These are phyloP conservation scores for Inga oerstediana DNA, from an alignment of 306 rosid species.

Conservation along the genomic window DNA sequence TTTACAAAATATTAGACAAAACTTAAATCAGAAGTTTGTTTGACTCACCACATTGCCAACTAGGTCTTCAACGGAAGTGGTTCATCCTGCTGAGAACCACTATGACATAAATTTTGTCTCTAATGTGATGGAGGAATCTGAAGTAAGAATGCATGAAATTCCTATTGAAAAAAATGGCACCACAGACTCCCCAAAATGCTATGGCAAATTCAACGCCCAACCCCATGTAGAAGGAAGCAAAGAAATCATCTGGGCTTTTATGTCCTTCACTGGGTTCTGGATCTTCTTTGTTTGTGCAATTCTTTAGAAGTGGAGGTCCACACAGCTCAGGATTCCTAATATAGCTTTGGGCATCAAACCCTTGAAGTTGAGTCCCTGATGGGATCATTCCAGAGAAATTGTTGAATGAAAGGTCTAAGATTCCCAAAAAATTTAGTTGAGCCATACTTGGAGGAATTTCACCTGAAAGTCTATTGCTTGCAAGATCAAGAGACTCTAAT, in stretches of 20 bases:
- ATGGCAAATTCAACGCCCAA: neutral
- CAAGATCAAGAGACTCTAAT: too few relatives aligned
- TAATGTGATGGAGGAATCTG: neutral
- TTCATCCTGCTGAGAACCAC: neutral
- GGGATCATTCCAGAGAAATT: too few relatives aligned
- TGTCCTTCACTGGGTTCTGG: neutral
- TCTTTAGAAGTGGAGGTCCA: too few relatives aligned
- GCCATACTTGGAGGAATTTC: too few relatives aligned
- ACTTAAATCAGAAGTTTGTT: neutral
- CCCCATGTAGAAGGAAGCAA: too few relatives aligned
- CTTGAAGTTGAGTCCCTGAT: too few relatives aligned
- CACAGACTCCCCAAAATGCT: neutral
- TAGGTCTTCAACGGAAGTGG: neutral
- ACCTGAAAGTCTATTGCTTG: too few relatives aligned
- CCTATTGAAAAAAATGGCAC: neutral
- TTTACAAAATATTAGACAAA: too few relatives aligned
- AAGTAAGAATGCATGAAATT: neutral
- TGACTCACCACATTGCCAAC: neutral
- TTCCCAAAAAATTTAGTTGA: too few relatives aligned
- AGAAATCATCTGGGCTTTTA: neutral
- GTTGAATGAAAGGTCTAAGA: too few relatives aligned
- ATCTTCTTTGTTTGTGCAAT: neutral
- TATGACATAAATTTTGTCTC: neutral
- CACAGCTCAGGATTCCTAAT: too few relatives aligned
- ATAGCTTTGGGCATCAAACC: too few relatives aligned